Percentiles rank a stretch among this genome's conserved stretches.
Evolutionary conservation across 495 filamentous ascomycete genomes (phyloP).

Genomic region (Bacidia rubella): DNA sequence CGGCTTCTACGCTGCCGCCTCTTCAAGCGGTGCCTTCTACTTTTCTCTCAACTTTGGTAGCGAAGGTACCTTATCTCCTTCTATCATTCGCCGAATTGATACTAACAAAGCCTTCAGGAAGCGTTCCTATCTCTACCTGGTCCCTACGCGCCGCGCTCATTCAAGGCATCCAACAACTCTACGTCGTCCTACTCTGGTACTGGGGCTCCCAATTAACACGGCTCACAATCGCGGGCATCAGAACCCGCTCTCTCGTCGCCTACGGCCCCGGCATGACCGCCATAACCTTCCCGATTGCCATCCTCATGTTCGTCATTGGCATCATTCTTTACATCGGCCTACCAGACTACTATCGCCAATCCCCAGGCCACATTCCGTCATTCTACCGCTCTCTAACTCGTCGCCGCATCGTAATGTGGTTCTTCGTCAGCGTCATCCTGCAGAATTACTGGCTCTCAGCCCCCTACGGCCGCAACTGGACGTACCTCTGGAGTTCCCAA

Average conservation of each 20-base stretch:
- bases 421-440: slow-evolving; percentile 44
- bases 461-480: slow-evolving; percentile 50
- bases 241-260: slow-evolving; percentile 20
- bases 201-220: slow-evolving; percentile 40
- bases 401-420: slow-evolving; percentile 43
- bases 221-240: slow-evolving; percentile 17
- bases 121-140: slow-evolving; percentile 48
- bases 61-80: slow-evolving; percentile 27
- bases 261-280: slow-evolving; percentile 25
- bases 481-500: slow-evolving; percentile 41
- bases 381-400: slow-evolving; percentile 43
- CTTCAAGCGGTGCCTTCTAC: slow-evolving; percentile 45
- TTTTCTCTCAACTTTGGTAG: slow-evolving; percentile 58
- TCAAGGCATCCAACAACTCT: slow-evolving; percentile 51
- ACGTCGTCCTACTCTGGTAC: slow-evolving; percentile 51
- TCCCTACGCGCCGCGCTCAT: slow-evolving; percentile 49
- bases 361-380: slow-evolving; percentile 51
- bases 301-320: slow-evolving; percentile 39
- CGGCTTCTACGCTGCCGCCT: slow-evolving; percentile 45
- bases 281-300: slow-evolving; percentile 35
- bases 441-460: slow-evolving; percentile 56
- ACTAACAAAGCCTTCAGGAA: slow-evolving; percentile 22
- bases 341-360: slow-evolving; percentile 52
- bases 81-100: neutral
- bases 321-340: slow-evolving; percentile 41